Conservation (phyloP, 305 asterid genomes). For the Fraxinus angustifolia region DNA sequence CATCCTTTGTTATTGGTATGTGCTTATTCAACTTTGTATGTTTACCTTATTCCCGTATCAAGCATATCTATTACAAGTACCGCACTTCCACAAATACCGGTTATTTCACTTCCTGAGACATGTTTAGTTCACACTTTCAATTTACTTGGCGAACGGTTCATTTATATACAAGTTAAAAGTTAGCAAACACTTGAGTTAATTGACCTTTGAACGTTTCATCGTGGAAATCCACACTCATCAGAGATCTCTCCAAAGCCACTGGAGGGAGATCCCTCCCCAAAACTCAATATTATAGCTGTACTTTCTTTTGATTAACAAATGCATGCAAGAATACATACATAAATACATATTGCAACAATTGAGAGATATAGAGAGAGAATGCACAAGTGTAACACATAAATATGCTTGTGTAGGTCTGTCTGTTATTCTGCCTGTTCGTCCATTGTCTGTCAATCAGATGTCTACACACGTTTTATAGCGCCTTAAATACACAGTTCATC, state of each 20-base stretch:
- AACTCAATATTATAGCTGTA: background rate
- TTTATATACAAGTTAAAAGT: background rate
- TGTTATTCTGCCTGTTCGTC: background rate
- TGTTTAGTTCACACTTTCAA: background rate
- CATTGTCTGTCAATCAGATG: background rate
- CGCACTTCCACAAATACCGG: background rate
- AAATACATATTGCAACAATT: background rate
- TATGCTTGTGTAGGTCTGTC: background rate
- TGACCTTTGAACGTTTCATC: background rate
- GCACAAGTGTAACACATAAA: background rate
- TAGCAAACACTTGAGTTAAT: background rate
- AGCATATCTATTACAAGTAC: background rate
- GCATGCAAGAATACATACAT: background rate
- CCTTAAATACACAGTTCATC: background rate
- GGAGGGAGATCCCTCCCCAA: background rate
- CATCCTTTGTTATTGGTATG: background rate
- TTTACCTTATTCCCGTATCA: background rate
- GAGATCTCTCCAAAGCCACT: background rate
- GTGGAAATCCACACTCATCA: background rate
- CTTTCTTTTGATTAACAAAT: background rate
- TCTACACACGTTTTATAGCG: background rate
- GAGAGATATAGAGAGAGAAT: background rate
- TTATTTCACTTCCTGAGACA: background rate
- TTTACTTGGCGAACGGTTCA: background rate
- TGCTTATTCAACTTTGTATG: background rate